Base-by-base conservation (phyloP, 805 yeast species). In the Saturnispora hagleri region DNA sequence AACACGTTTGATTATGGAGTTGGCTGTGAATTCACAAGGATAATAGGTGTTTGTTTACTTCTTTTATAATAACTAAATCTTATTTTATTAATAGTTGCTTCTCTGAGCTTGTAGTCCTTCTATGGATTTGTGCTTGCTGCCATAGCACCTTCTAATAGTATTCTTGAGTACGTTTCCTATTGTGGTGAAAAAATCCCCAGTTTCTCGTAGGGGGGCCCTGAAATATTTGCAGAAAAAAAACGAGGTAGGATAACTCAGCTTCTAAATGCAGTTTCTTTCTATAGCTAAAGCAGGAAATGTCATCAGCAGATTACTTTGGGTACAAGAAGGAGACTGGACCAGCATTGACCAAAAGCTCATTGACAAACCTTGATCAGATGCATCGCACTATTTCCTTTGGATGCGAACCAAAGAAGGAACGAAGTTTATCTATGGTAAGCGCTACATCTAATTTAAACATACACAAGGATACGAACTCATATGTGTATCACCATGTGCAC, bases 1-100 rank as follows among this genome's bases (percentile, higher is more conserved):
- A 43, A 91, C 98, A 2, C 73, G 89, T 62, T 75, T 91, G 57
- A 91, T 91, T 56, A 89, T 91, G 96, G 98, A 91, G 68, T 74
- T 91, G 58, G 99, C 99, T 1, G 98, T 93, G 17, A 93, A 91
- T 64, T 82, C 91, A 62, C 96, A 89, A 59, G 63, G 68, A 7
- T 65, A 51, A 46, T 35, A 26, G 24, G 13, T 8, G 18, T 38
- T 41, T 20, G 27, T 40, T 41, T 24, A 41, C 33, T 41, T 41
- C 31, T 22, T 13, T 41, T 41, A 41, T 41, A 12, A 31, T 26
- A 7, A 26, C 28, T 8, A 26, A 26, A 26, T 26, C 9, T 26
- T 26, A 26, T 26, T 26, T 26, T 26, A 26, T 26, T 26, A 26
- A 6, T 26, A 26, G 9, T 8, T 26, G 28, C 28, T 26, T 26